phyloP scores from a whole-genome alignment of 768 basidiomycete species.

The Mycena epipterygia region DNA sequence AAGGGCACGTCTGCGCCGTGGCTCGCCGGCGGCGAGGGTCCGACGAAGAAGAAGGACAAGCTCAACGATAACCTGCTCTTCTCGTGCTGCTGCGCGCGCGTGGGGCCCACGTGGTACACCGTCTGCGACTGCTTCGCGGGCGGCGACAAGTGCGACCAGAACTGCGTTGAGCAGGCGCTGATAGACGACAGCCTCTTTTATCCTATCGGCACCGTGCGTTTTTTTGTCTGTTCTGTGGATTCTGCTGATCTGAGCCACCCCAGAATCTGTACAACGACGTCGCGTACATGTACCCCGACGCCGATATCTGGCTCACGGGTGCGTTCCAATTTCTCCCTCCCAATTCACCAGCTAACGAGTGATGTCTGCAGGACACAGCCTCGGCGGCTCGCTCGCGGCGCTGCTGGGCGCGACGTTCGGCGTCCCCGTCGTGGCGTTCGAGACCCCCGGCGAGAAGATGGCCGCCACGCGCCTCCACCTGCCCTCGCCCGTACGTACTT shows the following conservation, averaged over 20 bases:
- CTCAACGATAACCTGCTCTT: conserved; percentile 96
- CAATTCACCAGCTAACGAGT: background rate
- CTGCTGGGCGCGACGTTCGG: conserved; percentile 93
- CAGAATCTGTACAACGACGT: conserved; percentile 96
- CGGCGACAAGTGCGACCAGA: conserved; percentile 80
- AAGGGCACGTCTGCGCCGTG: conserved; percentile 93
- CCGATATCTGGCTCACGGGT: conserved; percentile 91
- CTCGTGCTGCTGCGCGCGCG: conserved; percentile 95
- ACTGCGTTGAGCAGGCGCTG: conserved; percentile 84
- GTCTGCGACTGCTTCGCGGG: conserved; percentile 92
- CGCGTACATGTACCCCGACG: conserved; percentile 88
- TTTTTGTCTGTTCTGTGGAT: background rate
- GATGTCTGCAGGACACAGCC: conserved; percentile 67
- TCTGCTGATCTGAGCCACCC: background rate
- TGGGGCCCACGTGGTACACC: conserved; percentile 94
- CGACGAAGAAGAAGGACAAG: conserved; percentile 91
- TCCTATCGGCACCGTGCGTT: conserved; percentile 82
- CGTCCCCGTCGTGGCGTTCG: conserved; percentile 91
- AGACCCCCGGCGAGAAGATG: conserved; percentile 81
- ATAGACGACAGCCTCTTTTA: conserved; percentile 91
- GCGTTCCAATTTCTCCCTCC: background rate
- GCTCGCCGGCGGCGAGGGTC: conserved; percentile 78
- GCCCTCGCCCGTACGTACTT: conserved; percentile 77
- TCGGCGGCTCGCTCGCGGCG: conserved; percentile 89
- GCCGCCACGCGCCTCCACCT: conserved; percentile 88